Base-by-base conservation (phyloP, 2,329 filamentous ascomycete species). In the Colletotrichum cordylinicola region DNA sequence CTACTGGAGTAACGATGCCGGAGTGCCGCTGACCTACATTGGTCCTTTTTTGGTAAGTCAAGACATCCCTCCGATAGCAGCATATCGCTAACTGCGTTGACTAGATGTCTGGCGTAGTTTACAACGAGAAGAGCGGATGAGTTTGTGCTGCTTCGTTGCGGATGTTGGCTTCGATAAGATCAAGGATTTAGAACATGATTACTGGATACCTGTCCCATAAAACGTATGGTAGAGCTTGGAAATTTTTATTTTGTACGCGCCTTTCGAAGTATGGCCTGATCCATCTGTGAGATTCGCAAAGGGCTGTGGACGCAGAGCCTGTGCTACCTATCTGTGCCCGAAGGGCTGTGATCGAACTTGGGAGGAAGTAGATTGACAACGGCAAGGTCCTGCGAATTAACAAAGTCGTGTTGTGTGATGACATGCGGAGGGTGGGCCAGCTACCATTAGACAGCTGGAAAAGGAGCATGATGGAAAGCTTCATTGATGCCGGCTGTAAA, bases 31-130 rank as follows among this genome's bases (percentile, higher is more conserved):
- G 7, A 27, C 71, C 15, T 73, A 73, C 3, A 18, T 73, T 8
- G 71, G 71, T 56, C 71, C 71, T 3, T 73, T 62, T 8, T 27
- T 70, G 71, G 66, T 73, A 64, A 12, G 71, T 55, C 43, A 8
- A 52, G 43, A 13, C n/a, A 13, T 13, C 6, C 13, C 13, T 21
- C 10, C 43, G 12, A 4, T 13, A 5, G 3, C 1, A 4, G 1
- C n/a, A 52, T 4, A 52, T 13, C 60, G 31, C 33, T 64, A 9
- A 33, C 60, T 21, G 12, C 8, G 0, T 35, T 4, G 0, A 8
- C 9, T 24, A 64, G 60, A 24, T 33, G 10, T 64, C 60, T 64
- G 60, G 60, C 5, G 60, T 64, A n/a, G 27, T 33, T 29, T 64
- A 64, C 15, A 64, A 64, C 13, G 60, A 64, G n/a, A 64, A 64